Percentiles rank a stretch among this genome's conserved stretches.
Conservation (phyloP, 2,329 filamentous ascomycete species). For the Exophiala oligosperma region DNA sequence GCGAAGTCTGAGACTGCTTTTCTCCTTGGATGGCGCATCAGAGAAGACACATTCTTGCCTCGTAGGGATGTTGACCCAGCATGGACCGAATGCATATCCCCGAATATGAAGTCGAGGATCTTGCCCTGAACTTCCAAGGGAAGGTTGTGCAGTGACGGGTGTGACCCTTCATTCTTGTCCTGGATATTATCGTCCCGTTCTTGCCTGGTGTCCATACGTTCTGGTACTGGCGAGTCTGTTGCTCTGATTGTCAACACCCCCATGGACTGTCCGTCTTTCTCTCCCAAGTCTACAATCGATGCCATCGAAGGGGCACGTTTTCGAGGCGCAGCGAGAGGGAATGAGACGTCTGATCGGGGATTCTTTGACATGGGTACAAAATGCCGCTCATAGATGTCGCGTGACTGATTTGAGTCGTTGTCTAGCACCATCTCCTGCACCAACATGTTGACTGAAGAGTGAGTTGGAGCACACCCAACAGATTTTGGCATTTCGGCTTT, state of each 20-base stretch:
- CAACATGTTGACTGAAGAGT: conserved; percentile 16
- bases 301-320: conserved; percentile 25
- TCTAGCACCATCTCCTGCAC: conserved; percentile 25
- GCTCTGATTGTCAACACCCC: conserved; percentile 23
- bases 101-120: conserved; percentile 70
- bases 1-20: conserved; percentile 68
- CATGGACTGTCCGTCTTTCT: conserved; percentile 23
- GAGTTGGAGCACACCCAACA: conserved; percentile 3
- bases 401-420: conserved; percentile 17
- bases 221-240: conserved; percentile 5
- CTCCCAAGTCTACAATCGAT: conserved; percentile 13
- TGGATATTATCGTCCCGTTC: neutral
- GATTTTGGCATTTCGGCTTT: conserved; percentile 1
- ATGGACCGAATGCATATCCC: conserved; percentile 64
- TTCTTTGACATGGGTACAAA: conserved; percentile 19
- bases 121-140: conserved; percentile 72
- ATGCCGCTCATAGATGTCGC: conserved; percentile 21
- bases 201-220: neutral
- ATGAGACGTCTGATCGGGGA: conserved; percentile 25
- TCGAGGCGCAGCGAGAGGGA: conserved; percentile 26
- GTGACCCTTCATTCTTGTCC: conserved; percentile 1
- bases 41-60: conserved; percentile 60
- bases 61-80: conserved; percentile 54
- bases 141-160: conserved; percentile 41
- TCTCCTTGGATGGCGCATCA: conserved; percentile 65